Evolutionary conservation across 495 filamentous ascomycete species (phyloP), one percentile per base, ranked within the genome.

Genomic region (Paragyromitra xinjiangensis): DNA sequence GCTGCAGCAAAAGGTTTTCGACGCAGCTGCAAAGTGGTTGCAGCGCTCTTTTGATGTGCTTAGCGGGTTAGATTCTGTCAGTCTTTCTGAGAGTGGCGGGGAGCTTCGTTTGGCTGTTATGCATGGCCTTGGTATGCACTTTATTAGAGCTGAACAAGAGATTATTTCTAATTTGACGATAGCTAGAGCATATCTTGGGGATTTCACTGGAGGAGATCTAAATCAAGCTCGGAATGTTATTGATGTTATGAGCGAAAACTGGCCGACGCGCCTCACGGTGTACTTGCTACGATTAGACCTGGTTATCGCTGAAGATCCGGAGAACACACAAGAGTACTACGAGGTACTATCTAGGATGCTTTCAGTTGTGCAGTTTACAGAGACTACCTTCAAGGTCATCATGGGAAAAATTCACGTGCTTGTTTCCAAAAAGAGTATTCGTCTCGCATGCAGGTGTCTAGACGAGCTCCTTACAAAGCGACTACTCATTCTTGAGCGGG

Each of bases 381-480:
- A 91, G 45, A 81, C 83, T 2, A 91, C 86, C 72, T 90, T 95
- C 82, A 92, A 89, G 80, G 87, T 91, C 39, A 84, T 95, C 7
- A 86, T 93, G 75, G 86, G 91, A 75, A 89, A 92, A 77, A 88
- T 93, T 44, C 87, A 91, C 70, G 90, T 90, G 78, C 84, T 94
- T 40, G 85, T 88, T 65, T 85, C 86, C 1, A 89, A 90, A 78
- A 85, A 84, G 51, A 84, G 84, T 1, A 84, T 77, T 76, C 69
- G 81, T 5, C 81, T 86, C 24, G 89, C 89, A 3, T 86, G 87
- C 67, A 84, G 86, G 56, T 84, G 86, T 11, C 79, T 94, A 8
- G 88, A 90, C 61, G 87, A 91, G 12, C 86, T 95, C 19, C 85
- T 94, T 16, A 75, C 81, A 24, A 69, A 84, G 73, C 83, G 85